phyloP scores from a whole-genome alignment of 352 stramenopile species.

The Pythium sukuiense region DNA sequence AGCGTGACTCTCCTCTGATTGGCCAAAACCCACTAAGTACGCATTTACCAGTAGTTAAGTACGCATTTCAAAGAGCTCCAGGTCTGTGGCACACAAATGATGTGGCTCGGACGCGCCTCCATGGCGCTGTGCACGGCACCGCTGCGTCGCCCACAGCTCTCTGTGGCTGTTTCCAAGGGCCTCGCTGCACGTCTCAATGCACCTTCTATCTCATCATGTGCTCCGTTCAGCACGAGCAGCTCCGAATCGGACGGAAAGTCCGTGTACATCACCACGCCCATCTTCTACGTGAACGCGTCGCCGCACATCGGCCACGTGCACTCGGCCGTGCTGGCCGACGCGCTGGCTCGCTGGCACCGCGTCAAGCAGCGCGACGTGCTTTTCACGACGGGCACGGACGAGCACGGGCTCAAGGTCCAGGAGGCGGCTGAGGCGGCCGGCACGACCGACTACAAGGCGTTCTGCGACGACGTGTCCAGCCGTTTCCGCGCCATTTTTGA shows the following conservation, averaged over 20 bases:
- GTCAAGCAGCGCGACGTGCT: conserved; percentile 64
- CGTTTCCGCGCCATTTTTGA: conserved; percentile 91
- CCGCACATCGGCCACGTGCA: conserved; percentile 99
- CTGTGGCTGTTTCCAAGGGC: background rate
- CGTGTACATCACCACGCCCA: conserved; percentile 95
- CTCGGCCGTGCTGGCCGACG: conserved; percentile 92
- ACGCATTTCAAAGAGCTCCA: background rate
- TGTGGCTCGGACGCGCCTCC: background rate
- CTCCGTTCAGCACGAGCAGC: conserved; percentile 8
- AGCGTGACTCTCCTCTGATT: background rate
- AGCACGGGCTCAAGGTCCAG: conserved; percentile 97
- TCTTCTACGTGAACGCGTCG: conserved; percentile 99
- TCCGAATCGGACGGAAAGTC: conserved; percentile 10
- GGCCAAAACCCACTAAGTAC: background rate
- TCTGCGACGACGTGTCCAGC: conserved; percentile 91
- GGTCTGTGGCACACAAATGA: conserved; percentile 15
- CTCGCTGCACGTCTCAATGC: background rate
- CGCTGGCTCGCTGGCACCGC: conserved; percentile 73
- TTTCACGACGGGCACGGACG: conserved; percentile 98
- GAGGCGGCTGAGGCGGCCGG: conserved; percentile 89
- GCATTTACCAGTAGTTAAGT: background rate
- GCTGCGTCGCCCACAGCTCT: conserved; percentile 5
- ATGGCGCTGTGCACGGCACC: conserved; percentile 3
- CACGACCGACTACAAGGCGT: conserved; percentile 81
- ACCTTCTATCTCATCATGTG: background rate